phyloP scores from a whole-genome alignment of 2,329 filamentous ascomycete species.

The Penicillium sclerotiorum region DNA sequence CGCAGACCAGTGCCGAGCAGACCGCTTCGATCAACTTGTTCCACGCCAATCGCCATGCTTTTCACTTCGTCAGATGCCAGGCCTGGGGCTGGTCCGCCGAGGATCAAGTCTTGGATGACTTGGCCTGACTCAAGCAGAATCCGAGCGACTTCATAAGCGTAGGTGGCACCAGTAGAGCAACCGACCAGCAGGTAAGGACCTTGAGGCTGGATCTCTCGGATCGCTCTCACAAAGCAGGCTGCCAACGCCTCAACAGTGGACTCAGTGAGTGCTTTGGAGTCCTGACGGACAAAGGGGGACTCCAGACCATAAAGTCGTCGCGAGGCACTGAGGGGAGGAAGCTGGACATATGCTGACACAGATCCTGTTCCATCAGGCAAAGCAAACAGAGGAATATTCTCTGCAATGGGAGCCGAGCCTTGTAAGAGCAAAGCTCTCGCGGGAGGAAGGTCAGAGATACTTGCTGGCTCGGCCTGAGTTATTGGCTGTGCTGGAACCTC shows the following conservation, averaged over 20 bases:
- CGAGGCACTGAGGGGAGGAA: not conserved
- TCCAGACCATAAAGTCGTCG: slow-evolving; percentile 2
- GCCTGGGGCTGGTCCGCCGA: not conserved
- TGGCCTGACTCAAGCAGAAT: not conserved
- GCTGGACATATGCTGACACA: slow-evolving; percentile 1
- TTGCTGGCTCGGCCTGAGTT: not conserved
- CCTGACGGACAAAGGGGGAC: not conserved
- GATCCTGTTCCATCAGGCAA: slow-evolving; percentile 5
- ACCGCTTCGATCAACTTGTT: not conserved
- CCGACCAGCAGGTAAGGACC: not conserved
- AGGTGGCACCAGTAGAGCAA: not conserved
- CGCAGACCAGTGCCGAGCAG: not conserved
- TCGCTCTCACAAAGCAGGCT: not conserved
- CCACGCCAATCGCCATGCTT: not conserved
- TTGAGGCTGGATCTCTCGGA: not conserved
- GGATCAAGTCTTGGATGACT: not conserved
- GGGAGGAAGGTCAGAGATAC: not conserved
- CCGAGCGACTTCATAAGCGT: not conserved
- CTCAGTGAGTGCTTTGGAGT: not conserved
- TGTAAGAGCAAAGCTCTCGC: not conserved
- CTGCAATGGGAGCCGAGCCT: not conserved
- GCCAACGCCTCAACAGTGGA: not conserved
- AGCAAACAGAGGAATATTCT: not conserved
- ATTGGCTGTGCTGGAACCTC: not conserved
- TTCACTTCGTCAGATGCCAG: not conserved